These are phyloP conservation scores for Lactuca sativa DNA, from an alignment of 129 eudicot species.

Conservation along the genomic window DNA sequence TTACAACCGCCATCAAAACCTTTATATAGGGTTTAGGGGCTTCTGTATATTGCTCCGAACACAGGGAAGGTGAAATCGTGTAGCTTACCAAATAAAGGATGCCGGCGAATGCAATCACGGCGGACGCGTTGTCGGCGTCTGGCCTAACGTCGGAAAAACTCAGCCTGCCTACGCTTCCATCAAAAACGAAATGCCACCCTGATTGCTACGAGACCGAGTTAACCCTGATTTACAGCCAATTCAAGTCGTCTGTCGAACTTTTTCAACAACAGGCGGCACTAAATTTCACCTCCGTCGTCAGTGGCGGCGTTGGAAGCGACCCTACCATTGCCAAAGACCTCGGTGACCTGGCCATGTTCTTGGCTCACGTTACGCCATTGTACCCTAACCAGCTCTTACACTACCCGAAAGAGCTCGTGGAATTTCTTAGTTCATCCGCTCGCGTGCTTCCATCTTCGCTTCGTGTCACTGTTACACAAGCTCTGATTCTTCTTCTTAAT, in stretches of 20 bases:
- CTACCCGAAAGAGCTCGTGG: constrained; percentile 66
- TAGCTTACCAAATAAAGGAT: constrained; percentile 2
- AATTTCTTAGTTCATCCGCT: constrained; percentile 58
- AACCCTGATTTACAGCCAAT: constrained; percentile 63
- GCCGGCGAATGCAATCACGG: constrained; percentile 42
- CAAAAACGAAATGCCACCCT: constrained; percentile 88
- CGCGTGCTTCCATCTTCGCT: constrained; percentile 63
- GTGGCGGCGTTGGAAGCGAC: constrained; percentile 65
- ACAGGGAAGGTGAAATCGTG: neutral
- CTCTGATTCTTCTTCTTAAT: constrained; percentile 71
- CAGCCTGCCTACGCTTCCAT: constrained; percentile 67
- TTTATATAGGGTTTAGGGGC: constrained; percentile 15
- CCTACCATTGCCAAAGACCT: constrained; percentile 72
- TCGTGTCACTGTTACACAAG: constrained; percentile 68
- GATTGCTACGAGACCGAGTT: constrained; percentile 83
- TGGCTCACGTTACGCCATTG: constrained; percentile 92
- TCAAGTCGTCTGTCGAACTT: constrained; percentile 80
- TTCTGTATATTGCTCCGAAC: neutral
- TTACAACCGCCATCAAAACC: constrained; percentile 4
- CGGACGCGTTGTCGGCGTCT: constrained; percentile 67
- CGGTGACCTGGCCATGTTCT: constrained; percentile 75
- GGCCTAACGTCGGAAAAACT: constrained; percentile 69
- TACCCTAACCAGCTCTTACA: constrained; percentile 48
- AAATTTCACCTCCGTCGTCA: constrained; percentile 65
- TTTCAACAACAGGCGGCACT: constrained; percentile 79